These are phyloP conservation scores for Pseudocercospora fuligena DNA, from an alignment of 2,329 filamentous ascomycete species.

Conservation along the genomic window DNA sequence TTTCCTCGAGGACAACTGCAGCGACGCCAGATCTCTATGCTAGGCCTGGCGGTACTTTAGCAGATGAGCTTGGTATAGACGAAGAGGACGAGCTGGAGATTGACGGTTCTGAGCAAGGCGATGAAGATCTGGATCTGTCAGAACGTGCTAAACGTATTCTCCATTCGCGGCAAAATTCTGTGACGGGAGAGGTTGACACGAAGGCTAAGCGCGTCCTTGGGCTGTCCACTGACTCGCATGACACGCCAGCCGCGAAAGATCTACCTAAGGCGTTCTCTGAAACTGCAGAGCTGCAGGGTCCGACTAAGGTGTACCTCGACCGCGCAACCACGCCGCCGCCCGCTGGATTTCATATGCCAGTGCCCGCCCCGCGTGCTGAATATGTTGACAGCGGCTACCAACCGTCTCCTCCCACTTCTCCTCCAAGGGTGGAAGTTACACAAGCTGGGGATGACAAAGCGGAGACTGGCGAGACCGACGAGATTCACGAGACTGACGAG, in stretches of 20 bases:
- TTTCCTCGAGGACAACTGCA: constrained; percentile 31
- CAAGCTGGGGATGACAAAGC: constrained; percentile 19
- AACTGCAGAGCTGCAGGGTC: constrained; percentile 19
- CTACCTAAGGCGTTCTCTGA: constrained; percentile 20
- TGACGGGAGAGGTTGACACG: constrained; percentile 42
- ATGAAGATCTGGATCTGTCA: constrained; percentile 61
- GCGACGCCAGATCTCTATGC: constrained; percentile 57
- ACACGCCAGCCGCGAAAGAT: constrained; percentile 20
- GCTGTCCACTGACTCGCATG: constrained; percentile 32
- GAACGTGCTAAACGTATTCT: constrained; percentile 45
- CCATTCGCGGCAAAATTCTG: constrained; percentile 48
- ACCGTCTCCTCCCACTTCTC: constrained; percentile 81
- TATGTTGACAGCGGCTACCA: constrained; percentile 82
- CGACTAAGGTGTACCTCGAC: constrained; percentile 26
- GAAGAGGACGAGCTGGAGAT: constrained; percentile 71
- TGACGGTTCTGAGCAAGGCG: constrained; percentile 63
- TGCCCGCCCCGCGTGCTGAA: constrained; percentile 40
- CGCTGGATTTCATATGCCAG: constrained; percentile 17
- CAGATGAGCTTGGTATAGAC: constrained; percentile 88
- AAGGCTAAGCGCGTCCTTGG: constrained; percentile 54
- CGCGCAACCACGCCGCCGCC: constrained; percentile 30
- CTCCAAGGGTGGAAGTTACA: constrained; percentile 48
- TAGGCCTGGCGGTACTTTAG: constrained; percentile 74
- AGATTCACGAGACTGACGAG: constrained; percentile 14
- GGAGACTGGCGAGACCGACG: constrained; percentile 16